Base-by-base conservation (phyloP, 139 green algal species). In the Coelastrella sp. region DNA sequence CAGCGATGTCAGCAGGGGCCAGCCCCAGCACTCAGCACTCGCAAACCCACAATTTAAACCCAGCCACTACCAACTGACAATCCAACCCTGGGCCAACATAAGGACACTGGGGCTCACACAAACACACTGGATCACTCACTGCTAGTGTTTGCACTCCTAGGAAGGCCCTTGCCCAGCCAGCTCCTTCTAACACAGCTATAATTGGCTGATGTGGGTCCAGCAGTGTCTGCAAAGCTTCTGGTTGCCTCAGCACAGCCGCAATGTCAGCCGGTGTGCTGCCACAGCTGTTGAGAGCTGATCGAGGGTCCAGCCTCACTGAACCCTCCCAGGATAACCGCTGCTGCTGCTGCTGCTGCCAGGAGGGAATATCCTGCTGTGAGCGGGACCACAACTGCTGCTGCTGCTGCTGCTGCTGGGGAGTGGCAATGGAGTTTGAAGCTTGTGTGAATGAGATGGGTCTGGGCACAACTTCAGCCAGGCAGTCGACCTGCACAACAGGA, bases 201-300 rank as follows among this genome's bases (percentile, higher is more conserved):
- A 85, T 13, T 14, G 80, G 80, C 57, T 56, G 19, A 7, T 64
- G 7, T n/a, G 80, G 80, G 10, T 85, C 77, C 74, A 90, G 59
- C 71, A 83, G 73, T 73, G 76, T 13, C 73, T 73, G 58, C 16
- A 83, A 13, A 20, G 5, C 85, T 13, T 73, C 23, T 16, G 58
- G 19, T 16, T 58, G 58, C 19, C 58, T 64, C 32, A 14, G 3
- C 11, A 22, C 64, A 47, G 47, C n/a, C 8, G 82, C 65, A 32
- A 88, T 22, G 32, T 32, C 64, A 54, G 22, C 19, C 20, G 80
- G 58, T 20, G 58, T 73, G 57, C 58, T 64, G 17, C 80, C 58
- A 20, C 19, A n/a, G 80, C 58, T 85, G 58, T 74, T 74, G 19
- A n/a, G 16, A 5, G 80, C 80, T 73, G 59, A 32, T 3, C 58